phyloP scores from a whole-genome alignment of 169 alveolate genomes.

The Plasmodium reichenowi region DNA sequence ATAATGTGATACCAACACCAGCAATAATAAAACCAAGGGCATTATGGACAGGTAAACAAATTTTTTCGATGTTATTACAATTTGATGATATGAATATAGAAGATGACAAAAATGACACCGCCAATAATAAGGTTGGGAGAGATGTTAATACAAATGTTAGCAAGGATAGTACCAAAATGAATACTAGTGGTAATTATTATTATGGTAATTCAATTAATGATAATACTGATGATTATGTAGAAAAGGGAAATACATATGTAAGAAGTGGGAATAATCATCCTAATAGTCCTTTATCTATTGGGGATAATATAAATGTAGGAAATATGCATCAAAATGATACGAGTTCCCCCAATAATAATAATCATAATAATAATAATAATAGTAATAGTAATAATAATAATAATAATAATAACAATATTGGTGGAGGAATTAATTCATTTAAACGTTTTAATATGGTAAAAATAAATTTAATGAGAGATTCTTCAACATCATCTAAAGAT shows the following conservation, averaged over 20 bases:
- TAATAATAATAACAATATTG: constrained; percentile 23
- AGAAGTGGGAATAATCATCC: constrained; percentile 24
- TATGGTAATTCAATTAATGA: constrained; percentile 27
- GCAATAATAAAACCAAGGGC: constrained; percentile 98
- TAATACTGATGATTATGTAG: constrained; percentile 25
- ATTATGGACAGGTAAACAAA: constrained; percentile 99
- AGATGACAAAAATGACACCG: constrained; percentile 37
- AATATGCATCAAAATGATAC: neutral
- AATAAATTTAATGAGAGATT: constrained; percentile 76
- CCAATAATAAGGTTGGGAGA: constrained; percentile 51
- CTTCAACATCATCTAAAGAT: constrained; percentile 78
- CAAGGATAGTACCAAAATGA: constrained; percentile 56
- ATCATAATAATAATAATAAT: neutral
- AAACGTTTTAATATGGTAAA: constrained; percentile 80
- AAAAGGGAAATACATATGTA: neutral
- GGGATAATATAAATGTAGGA: constrained; percentile 15
- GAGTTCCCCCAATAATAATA: neutral
- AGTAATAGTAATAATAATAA: neutral
- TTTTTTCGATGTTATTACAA: constrained; percentile 96
- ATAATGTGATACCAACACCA: constrained; percentile 98
- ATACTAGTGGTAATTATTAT: constrained; percentile 5
- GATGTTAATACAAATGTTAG: constrained; percentile 59
- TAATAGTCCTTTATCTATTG: constrained; percentile 33
- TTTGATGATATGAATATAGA: constrained; percentile 80
- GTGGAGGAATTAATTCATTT: constrained; percentile 82